Evolutionary conservation across 176 grass and related monocot species (phyloP), one percentile per base, ranked within the genome.

Genomic region (Rhipidocladum racemiflorum): DNA sequence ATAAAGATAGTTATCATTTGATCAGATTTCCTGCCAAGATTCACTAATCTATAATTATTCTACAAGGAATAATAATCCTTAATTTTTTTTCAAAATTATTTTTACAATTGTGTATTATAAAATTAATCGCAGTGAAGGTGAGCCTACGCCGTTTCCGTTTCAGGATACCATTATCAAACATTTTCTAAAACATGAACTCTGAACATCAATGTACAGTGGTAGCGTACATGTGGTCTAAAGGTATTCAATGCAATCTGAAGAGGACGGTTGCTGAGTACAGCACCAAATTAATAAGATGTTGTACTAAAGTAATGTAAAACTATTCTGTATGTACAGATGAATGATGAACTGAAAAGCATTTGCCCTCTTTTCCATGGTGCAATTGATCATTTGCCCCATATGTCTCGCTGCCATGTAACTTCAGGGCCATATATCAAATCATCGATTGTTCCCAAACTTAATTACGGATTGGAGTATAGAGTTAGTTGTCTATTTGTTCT

Each of bases 211-310:
- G 53, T 29, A 82, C 83, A 82, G 88, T 38, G 46, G 56, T 44
- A 2, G 56, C 36, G 65, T 74, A 85, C 88, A 49, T 48, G 72
- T 24, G 78, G 56, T 28, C 64, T 77, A 71, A 48, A 77, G 72
- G 65, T 24, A 77, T 38, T 86, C 64, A 60, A 81, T 89, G 88
- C 53, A 70, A 51, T 30, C 15, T 54, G 54, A 64, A 64, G 56
- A 77, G 56, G 57, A 60, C 39, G 48, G 65, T 86, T 65, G 78
- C 21, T 53, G 34, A 30, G 76, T 62, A 70, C 45, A 70, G 56
- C 45, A 14, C 61, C 21, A 81, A 42, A 64, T 82, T 56, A 77
- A 82, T 86, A 66, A 81, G 57, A 39, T 73, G 65, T 21, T 39
- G 72, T 63, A 28, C 83, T 65, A 11, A 85, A 88, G 38, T 45